Evolutionary conservation across 352 stramenopile species (phyloP).

Genomic region (Phytophthora pisi): DNA sequence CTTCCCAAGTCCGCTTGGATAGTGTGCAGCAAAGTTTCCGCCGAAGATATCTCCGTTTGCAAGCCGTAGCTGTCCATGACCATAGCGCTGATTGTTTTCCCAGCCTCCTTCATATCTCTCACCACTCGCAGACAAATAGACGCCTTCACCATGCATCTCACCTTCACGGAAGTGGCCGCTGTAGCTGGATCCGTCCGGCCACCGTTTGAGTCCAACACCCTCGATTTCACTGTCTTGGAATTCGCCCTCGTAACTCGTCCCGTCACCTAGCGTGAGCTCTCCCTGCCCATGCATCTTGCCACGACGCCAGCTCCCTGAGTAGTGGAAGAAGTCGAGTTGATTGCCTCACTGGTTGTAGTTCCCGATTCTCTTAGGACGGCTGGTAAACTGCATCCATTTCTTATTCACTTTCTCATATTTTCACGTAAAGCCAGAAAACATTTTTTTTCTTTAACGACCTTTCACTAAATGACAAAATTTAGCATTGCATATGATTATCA

Average conservation of each 20-base stretch:
- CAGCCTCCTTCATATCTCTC: conserved; percentile 69
- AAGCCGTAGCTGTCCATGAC: conserved; percentile 43
- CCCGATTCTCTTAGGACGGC: no score
- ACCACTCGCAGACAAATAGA: conserved; percentile 42
- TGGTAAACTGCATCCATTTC: no score
- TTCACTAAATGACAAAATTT: no score
- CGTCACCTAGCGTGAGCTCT: conserved; percentile 44
- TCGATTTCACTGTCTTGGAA: conserved; percentile 73
- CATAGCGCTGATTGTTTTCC: conserved; percentile 50
- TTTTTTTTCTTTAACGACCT: no score
- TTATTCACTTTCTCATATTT: no score
- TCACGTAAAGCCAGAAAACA: no score
- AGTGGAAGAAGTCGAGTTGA: conserved; percentile 41
- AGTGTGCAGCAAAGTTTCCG: conserved; percentile 50
- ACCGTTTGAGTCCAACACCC: conserved; percentile 54
- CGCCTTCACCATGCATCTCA: conserved; percentile 61
- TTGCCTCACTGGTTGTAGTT: no score
- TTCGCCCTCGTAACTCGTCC: conserved; percentile 51
- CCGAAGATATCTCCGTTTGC: conserved; percentile 44
- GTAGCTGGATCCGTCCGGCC: conserved; percentile 63
- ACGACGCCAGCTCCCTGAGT: conserved; percentile 66
- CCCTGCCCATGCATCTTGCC: conserved; percentile 68
- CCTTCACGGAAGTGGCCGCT: conserved; percentile 57
- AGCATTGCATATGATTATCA: neutral
- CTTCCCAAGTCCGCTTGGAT: conserved; percentile 44